Conservation (phyloP, 352 stramenopile species). For the Globisporangium canariense region DNA sequence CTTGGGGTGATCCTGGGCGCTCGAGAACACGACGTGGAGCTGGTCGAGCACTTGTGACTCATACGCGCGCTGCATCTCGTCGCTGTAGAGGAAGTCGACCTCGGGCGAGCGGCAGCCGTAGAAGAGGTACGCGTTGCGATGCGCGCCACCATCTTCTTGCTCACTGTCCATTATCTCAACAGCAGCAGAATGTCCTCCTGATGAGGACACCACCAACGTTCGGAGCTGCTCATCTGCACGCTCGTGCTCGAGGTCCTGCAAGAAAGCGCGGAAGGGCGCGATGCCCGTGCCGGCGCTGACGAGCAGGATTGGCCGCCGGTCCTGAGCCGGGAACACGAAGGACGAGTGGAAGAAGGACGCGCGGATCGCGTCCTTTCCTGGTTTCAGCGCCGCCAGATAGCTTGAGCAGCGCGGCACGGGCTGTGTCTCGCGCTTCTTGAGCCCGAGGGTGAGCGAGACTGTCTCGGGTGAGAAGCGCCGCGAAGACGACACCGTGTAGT, state of each 20-base stretch:
- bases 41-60: constrained; percentile 42
- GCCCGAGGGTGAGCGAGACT: constrained; percentile 70
- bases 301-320: constrained; percentile 65
- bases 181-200: constrained; percentile 5
- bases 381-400: constrained; percentile 53
- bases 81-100: constrained; percentile 68
- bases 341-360: constrained; percentile 72
- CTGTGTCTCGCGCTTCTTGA: constrained; percentile 46
- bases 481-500: constrained; percentile 86
- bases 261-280: constrained; percentile 76
- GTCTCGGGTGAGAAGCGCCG: constrained; percentile 44
- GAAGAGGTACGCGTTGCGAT: constrained; percentile 64
- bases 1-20: constrained; percentile 28
- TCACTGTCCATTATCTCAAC: constrained; percentile 1
- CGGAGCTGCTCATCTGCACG: constrained; percentile 6
- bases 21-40: constrained; percentile 65
- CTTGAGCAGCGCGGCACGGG: constrained; percentile 73
- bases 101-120: constrained; percentile 64
- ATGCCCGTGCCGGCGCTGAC: constrained; percentile 80
- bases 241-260: constrained; percentile 75
- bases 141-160: neutral
- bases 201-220: neutral
- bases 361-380: constrained; percentile 40
- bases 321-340: constrained; percentile 65
- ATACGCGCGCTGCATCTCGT: constrained; percentile 49